A percentile compares a stretch with the other conserved stretches of the same genome.
Evolutionary conservation across 2,329 filamentous ascomycete genomes (phyloP).

Genomic region (Sporothrix brunneoviolacea): DNA sequence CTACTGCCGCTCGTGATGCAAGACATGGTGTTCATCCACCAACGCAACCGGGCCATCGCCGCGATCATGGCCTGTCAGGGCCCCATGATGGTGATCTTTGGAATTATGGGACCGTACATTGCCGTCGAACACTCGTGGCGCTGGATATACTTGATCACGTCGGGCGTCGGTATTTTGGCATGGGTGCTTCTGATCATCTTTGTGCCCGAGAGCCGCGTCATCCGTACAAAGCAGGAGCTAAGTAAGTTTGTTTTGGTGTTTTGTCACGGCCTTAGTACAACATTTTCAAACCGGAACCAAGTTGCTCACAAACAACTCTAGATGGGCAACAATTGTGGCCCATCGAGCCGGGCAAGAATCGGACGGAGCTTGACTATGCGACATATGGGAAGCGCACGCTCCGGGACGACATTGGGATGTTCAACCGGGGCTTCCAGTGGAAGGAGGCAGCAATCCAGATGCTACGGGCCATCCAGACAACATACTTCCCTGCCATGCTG

Average conservation of each 20-base stretch:
- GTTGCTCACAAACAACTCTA: neutral
- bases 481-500: slow-evolving; percentile 27
- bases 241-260: too few relatives aligned
- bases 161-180: slow-evolving; percentile 25
- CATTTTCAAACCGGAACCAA: neutral
- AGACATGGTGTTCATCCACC: slow-evolving; percentile 33
- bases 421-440: slow-evolving; percentile 27
- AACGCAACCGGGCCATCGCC: slow-evolving; percentile 30
- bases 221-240: slow-evolving; percentile 25
- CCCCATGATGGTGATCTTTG: slow-evolving; percentile 26
- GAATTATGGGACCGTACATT: slow-evolving; percentile 26
- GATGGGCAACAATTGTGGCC: slow-evolving; percentile 9
- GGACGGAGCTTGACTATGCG: slow-evolving; percentile 11
- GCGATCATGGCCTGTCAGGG: slow-evolving; percentile 26
- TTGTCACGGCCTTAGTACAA: too few relatives aligned
- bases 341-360: slow-evolving; percentile 22
- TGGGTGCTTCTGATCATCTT: slow-evolving; percentile 26
- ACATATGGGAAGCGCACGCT: slow-evolving; percentile 22
- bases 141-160: slow-evolving; percentile 30
- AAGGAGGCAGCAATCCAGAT: slow-evolving; percentile 22
- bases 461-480: slow-evolving; percentile 25
- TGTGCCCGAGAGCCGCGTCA: slow-evolving; percentile 26
- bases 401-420: slow-evolving; percentile 27
- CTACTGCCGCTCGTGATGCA: slow-evolving; percentile 32
- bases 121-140: slow-evolving; percentile 29